Evolutionary conservation across 2,329 filamentous ascomycete species (phyloP), one percentile per base, ranked within the genome.

Genomic region (Penicillium crustosum): DNA sequence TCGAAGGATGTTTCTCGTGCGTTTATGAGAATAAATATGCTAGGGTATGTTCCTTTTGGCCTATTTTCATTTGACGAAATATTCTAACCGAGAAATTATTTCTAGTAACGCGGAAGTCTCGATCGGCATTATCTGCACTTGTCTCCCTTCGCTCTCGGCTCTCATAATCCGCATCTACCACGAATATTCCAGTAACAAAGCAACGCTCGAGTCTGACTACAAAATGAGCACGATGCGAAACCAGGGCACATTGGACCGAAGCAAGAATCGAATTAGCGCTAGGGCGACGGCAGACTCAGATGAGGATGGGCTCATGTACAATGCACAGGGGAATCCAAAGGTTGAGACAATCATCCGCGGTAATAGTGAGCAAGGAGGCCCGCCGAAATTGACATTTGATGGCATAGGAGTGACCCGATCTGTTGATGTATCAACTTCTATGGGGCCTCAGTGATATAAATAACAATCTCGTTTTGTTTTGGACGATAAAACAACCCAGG

Each of bases 61-160:
- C 39, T 42, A 12, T 25, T 25, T 1, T 31, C n/a, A n/a, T 21
- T 42, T 70, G 69, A 35, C 70, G 66, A 70, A 67, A 1, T 67
- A 48, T 64, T 75, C 48, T 69, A 68, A 25, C 61, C 61, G n/a
- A 70, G 61, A 71, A 21, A 59, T 59, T n/a, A 57, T 60, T 33
- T 43, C 51, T 47, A 72, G 71, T 17, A 75, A 76, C 8, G 74
- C 75, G 53, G 75, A 78, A 61, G 65, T 75, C 51, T 73, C 75
- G 45, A 70, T 77, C 41, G 75, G 73, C 12, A 73, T 78, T 31
- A 72, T 78, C 39, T 76, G 74, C 59, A 74, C 74, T 36, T 78
- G 74, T 39, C 71, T 77, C 7, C 75, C 75, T 6, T 70, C 74
- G 10, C 67, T 76, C 49, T 74, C 73, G 0, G 70, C 72, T 7